A percentile compares a stretch with the other conserved stretches of the same genome.
These are phyloP conservation scores for Plasmodium malariae DNA, from an alignment of 169 alveolate genomes.

Conservation along the genomic window DNA sequence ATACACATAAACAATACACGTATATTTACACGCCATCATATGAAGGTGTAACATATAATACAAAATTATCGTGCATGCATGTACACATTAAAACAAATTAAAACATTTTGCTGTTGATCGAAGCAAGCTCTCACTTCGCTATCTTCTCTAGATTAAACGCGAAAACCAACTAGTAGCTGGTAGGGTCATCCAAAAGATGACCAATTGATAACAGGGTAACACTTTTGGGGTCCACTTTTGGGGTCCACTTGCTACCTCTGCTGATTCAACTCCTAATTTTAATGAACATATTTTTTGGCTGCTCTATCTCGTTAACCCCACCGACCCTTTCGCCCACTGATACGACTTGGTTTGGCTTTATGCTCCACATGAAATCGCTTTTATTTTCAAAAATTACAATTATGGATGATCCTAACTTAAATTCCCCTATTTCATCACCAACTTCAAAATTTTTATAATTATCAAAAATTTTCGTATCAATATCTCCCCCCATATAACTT, in stretches of 20 bases:
- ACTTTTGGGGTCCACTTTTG: background rate
- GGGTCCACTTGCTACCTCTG: background rate
- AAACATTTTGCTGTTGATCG: too few relatives aligned
- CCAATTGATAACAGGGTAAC: too few relatives aligned
- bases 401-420: slow-evolving; percentile 61
- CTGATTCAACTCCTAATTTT: background rate
- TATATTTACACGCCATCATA: too few relatives aligned
- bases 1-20: too few relatives aligned
- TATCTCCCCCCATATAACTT: slow-evolving; percentile 69
- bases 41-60: too few relatives aligned
- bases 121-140: too few relatives aligned
- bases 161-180: too few relatives aligned
- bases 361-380: slow-evolving; percentile 34
- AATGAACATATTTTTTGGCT: slow-evolving; percentile 9
- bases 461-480: slow-evolving; percentile 62
- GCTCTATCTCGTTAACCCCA: background rate
- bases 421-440: slow-evolving; percentile 75
- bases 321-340: slow-evolving; percentile 55
- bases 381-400: slow-evolving; percentile 64
- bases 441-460: slow-evolving; percentile 11
- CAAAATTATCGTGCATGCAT: too few relatives aligned
- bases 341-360: slow-evolving; percentile 11
- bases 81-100: too few relatives aligned
- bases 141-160: too few relatives aligned
- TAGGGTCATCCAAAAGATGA: too few relatives aligned